Percentiles rank a stretch among this genome's conserved stretches.
Evolutionary conservation across 169 alveolate genomes (phyloP).

Genomic region (Eimeria sp.): DNA sequence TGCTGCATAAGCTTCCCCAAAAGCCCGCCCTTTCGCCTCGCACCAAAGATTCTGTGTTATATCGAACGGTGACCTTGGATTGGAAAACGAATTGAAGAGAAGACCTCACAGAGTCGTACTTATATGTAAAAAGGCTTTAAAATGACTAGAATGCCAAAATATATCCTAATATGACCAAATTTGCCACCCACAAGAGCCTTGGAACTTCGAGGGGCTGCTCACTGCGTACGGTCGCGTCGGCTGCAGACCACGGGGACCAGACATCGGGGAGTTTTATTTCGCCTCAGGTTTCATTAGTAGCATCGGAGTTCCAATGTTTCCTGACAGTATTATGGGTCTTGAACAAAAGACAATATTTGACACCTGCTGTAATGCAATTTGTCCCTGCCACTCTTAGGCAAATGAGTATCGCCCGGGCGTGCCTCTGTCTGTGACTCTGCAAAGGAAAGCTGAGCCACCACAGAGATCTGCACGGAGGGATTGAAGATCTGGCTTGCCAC

Average conservation of each 20-base stretch:
- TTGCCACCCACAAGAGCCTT: background rate
- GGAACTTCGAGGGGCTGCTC: slow-evolving; percentile 1
- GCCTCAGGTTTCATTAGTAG: background rate
- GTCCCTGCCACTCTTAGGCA: background rate
- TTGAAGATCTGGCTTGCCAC: background rate
- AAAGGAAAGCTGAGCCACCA: background rate
- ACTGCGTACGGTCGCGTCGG: background rate
- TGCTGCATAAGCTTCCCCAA: background rate
- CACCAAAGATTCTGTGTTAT: slow-evolving; percentile 2
- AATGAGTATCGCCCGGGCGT: background rate
- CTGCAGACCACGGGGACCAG: slow-evolving; percentile 27
- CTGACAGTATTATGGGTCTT: background rate
- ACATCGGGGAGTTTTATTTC: background rate
- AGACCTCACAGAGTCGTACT: background rate
- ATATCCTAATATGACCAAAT: background rate
- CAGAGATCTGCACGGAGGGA: background rate
- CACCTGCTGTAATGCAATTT: background rate
- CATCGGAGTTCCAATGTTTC: background rate
- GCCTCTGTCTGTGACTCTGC: background rate
- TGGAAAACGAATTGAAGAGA: background rate
- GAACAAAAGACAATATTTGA: background rate
- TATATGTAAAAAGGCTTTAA: background rate
- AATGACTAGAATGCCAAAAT: background rate
- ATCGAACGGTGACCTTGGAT: background rate
- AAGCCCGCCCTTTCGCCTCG: background rate